These are phyloP conservation scores for Kazachstania bromeliacearum DNA, from an alignment of 805 yeast species.

Conservation along the genomic window DNA sequence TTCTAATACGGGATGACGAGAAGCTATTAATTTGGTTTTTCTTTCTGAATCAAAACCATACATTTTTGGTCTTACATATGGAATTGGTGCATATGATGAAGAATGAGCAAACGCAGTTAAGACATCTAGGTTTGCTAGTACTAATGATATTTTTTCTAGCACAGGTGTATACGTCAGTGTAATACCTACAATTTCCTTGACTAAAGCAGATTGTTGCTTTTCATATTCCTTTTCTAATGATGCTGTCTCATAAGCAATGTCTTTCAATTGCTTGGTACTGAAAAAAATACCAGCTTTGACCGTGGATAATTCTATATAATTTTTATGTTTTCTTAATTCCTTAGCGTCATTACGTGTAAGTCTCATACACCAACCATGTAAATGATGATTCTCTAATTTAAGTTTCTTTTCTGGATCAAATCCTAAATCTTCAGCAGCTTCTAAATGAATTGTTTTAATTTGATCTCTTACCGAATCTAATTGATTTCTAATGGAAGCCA, in stretches of 20 bases:
- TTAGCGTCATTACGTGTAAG: slow-evolving; percentile 85
- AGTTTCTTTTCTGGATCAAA: slow-evolving; percentile 83
- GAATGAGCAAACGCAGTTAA: slow-evolving; percentile 78
- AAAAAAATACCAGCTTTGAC: slow-evolving; percentile 94
- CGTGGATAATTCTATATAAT: slow-evolving; percentile 73
- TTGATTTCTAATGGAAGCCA: slow-evolving; percentile 49
- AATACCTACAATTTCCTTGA: slow-evolving; percentile 72
- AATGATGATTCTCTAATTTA: slow-evolving; percentile 78
- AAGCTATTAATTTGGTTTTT: slow-evolving; percentile 49
- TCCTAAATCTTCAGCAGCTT: slow-evolving; percentile 62
- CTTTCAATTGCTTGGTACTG: slow-evolving; percentile 58
- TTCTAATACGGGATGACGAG: slow-evolving; percentile 93
- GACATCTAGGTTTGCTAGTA: slow-evolving; percentile 73
- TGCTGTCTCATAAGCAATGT: slow-evolving; percentile 48
- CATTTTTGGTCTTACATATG: slow-evolving; percentile 68
- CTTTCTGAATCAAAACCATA: slow-evolving; percentile 43
- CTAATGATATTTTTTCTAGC: slow-evolving; percentile 54
- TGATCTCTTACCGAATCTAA: slow-evolving; percentile 45
- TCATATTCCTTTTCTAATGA: slow-evolving; percentile 60
- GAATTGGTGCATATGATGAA: slow-evolving; percentile 70
- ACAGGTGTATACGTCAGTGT: slow-evolving; percentile 76
- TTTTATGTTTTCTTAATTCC: slow-evolving; percentile 48
- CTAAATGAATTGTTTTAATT: slow-evolving; percentile 51
- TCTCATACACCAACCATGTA: slow-evolving; percentile 91
- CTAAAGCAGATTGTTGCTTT: slow-evolving; percentile 65